phyloP scores from a whole-genome alignment of 176 grass and related monocot species.

The Carex kokanica region DNA sequence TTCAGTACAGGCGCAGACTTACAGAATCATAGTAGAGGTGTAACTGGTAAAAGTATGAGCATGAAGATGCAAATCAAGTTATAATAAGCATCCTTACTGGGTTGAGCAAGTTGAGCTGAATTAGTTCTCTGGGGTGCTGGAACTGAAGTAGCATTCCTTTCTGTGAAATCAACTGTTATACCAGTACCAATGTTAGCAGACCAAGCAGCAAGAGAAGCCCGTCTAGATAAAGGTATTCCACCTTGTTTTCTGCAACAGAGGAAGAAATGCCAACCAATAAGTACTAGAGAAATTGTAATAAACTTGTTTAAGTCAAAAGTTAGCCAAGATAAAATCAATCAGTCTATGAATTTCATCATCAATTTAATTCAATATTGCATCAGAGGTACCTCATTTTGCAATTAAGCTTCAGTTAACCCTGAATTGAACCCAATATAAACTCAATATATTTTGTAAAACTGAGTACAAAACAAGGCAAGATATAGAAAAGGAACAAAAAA shows the following conservation, averaged over 20 bases:
- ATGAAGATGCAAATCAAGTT: neutral
- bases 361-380: constrained; percentile 14
- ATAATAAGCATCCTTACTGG: constrained; percentile 35
- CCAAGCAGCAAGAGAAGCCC: constrained; percentile 73
- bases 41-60: neutral
- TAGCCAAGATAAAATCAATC: neutral
- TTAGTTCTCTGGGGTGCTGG: constrained; percentile 31
- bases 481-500: neutral
- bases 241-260: constrained; percentile 57
- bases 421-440: neutral
- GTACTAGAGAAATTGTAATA: constrained; percentile 20
- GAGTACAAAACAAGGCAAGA: constrained; percentile 2
- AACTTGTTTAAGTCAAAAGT: neutral
- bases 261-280: constrained; percentile 7
- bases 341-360: constrained; percentile 7
- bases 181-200: constrained; percentile 29
- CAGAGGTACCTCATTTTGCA: neutral
- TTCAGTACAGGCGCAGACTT: neutral
- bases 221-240: constrained; percentile 47
- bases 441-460: neutral
- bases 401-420: neutral
- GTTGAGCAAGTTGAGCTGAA: constrained; percentile 39
- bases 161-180: constrained; percentile 27
- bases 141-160: constrained; percentile 20
- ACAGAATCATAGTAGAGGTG: neutral